Evolutionary conservation across 306 rosid genomes (phyloP).

Genomic region (Astragalus glycyphyllos): DNA sequence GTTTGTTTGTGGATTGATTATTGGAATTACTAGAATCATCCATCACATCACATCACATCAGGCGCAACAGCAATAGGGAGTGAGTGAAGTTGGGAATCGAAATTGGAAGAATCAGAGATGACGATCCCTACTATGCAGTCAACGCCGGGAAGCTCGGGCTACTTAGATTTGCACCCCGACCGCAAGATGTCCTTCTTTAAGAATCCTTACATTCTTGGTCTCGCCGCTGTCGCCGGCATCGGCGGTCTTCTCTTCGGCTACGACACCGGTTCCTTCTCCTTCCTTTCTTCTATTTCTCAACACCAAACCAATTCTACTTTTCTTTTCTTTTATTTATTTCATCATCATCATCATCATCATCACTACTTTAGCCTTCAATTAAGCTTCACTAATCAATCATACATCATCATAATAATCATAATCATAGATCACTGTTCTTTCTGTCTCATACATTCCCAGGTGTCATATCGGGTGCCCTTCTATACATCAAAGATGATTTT

Average conservation of each 20-base stretch:
- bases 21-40: too few relatives aligned
- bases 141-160: conserved; percentile 61
- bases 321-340: neutral
- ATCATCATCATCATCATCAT: neutral
- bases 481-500: conserved; percentile 57
- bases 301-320: neutral
- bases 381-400: neutral
- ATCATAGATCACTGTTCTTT: too few relatives aligned
- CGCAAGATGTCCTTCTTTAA: conserved; percentile 55
- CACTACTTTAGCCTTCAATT: neutral
- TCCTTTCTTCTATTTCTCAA: neutral
- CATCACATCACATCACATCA: too few relatives aligned
- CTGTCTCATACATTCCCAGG: conserved; percentile 30
- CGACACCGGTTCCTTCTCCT: conserved; percentile 45
- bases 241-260: conserved; percentile 61
- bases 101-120: conserved; percentile 6
- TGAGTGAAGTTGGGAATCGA: neutral
- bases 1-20: too few relatives aligned
- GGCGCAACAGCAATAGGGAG: neutral
- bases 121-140: conserved; percentile 53
- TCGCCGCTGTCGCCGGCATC: conserved; percentile 54
- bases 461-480: conserved; percentile 60
- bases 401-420: too few relatives aligned
- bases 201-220: conserved; percentile 56
- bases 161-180: conserved; percentile 55